Evolutionary conservation across 148 eudicot species (phyloP).

Genomic region (Chenopodium berlandieri): DNA sequence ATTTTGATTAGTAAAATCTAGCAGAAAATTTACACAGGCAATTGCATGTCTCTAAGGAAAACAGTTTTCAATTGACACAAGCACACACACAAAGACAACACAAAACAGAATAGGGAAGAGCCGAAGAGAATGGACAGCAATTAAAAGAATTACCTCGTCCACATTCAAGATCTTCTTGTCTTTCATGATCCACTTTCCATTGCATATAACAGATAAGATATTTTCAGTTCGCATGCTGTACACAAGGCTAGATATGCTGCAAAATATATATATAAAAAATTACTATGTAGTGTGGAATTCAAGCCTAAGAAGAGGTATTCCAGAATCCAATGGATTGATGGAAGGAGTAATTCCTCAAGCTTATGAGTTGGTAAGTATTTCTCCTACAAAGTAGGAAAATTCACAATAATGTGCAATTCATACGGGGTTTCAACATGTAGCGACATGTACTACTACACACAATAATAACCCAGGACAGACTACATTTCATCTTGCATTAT

Average conservation of each 20-base stretch:
- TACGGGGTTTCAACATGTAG: neutral
- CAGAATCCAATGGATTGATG: too few species aligned
- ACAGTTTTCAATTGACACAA: neutral
- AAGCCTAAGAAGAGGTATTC: too few species aligned
- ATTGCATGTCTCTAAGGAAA: neutral
- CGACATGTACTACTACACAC: neutral
- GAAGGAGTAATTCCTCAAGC: too few species aligned
- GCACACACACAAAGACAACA: neutral
- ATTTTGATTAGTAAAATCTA: neutral
- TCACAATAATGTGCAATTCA: too few species aligned
- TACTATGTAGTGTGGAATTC: too few species aligned
- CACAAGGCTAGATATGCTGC: constrained; percentile 91
- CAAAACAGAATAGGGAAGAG: neutral
- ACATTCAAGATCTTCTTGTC: constrained; percentile 69
- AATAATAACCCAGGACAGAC: neutral
- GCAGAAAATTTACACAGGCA: neutral
- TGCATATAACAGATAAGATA: constrained; percentile 84
- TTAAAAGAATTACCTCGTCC: constrained; percentile 56
- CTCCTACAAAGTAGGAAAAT: too few species aligned
- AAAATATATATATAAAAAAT: neutral
- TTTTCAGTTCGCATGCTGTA: constrained; percentile 89
- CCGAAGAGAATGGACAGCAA: neutral
- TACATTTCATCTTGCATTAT: neutral
- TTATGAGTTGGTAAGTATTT: too few species aligned
- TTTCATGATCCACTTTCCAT: constrained; percentile 89